These are phyloP conservation scores for Begonia fuchsioides DNA, from an alignment of 306 rosid species.

Conservation along the genomic window DNA sequence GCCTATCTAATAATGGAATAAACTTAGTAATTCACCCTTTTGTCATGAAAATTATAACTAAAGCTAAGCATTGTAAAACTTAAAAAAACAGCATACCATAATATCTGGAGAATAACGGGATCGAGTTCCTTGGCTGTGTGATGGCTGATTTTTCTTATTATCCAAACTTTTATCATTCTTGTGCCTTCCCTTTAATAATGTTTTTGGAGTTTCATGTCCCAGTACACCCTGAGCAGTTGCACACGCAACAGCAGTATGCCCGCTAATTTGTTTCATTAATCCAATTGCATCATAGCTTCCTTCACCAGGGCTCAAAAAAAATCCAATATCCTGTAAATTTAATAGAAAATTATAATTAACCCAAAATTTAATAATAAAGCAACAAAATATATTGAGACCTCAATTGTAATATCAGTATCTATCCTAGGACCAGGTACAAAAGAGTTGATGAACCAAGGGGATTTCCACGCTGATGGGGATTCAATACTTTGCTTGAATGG, in stretches of 20 bases:
- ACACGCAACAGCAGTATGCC: constrained; percentile 78
- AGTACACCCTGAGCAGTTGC: constrained; percentile 66
- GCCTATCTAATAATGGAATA: too few relatives aligned
- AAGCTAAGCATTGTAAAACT: not conserved
- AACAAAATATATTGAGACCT: constrained; percentile 25
- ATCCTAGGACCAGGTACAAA: constrained; percentile 58
- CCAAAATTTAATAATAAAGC: not conserved
- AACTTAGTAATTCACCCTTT: too few relatives aligned
- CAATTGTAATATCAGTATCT: constrained; percentile 73
- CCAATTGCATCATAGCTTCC: constrained; percentile 84
- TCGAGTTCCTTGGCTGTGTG: constrained; percentile 16
- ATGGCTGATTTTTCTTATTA: constrained; percentile 17
- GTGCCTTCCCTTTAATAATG: constrained; percentile 19
- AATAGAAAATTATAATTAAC: not conserved
- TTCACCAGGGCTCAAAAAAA: constrained; percentile 69
- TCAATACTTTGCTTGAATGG: constrained; percentile 83
- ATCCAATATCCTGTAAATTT: constrained; percentile 65
- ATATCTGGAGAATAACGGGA: constrained; percentile 36
- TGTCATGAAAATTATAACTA: too few relatives aligned
- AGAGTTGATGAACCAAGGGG: constrained; percentile 80
- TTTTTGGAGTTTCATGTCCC: constrained; percentile 58
- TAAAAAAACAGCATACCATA: constrained; percentile 27
- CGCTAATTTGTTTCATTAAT: constrained; percentile 71
- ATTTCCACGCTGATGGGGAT: constrained; percentile 95
- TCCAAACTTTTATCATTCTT: constrained; percentile 15